Base-by-base conservation (phyloP, 257 asterid species). In the Ajuga chamaepitys region DNA sequence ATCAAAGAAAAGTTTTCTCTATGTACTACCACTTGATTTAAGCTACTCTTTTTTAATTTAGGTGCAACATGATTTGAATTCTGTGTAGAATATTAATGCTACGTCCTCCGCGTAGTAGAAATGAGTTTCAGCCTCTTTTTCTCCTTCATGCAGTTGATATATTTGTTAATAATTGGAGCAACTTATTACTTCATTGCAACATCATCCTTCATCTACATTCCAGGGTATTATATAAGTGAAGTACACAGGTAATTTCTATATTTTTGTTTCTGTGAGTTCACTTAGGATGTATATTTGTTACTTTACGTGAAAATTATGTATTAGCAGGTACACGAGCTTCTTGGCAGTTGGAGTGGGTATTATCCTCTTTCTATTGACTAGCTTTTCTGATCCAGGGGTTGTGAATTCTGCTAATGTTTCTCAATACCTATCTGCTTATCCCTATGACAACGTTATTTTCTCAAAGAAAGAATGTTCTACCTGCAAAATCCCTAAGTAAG, bases 371-470 rank as follows among this genome's bases (percentile, higher is more conserved):
- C 87, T 86, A 52, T 76, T 89, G 80, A 83, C 97, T 79, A 93
- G 99, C 83, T 93, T 93, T 83, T 93, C 97, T 74, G 96, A 93
- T 77, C 96, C 99, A 62, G 99, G 99, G 80, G 87, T 86, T 71
- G 95, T 93, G 68, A 86, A 81, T 50, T 78, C 79, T 57, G 78
- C 70, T 57, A 93, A 93, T 81, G 93, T 89, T 48, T 74, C 90
- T 63, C 85, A 83, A 18, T 93, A 89, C 84, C 68, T 89, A 58
- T 82, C 90, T 74, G 84, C 86, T 70, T 94, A 88, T 83, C 99
- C 97, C 9, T 88, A 85, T 65, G 99, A 94, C 79, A 83, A 88
- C 72, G 77, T 86, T 17, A 86, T 94, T 64, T 94, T 83, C 81
- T 74, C 95, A 14, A 87, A 83, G 78, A 94, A 88, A 77, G 85